Evolutionary conservation across 2,329 filamentous ascomycete genomes (phyloP).

Genomic region (Plenodomus biglobosus): DNA sequence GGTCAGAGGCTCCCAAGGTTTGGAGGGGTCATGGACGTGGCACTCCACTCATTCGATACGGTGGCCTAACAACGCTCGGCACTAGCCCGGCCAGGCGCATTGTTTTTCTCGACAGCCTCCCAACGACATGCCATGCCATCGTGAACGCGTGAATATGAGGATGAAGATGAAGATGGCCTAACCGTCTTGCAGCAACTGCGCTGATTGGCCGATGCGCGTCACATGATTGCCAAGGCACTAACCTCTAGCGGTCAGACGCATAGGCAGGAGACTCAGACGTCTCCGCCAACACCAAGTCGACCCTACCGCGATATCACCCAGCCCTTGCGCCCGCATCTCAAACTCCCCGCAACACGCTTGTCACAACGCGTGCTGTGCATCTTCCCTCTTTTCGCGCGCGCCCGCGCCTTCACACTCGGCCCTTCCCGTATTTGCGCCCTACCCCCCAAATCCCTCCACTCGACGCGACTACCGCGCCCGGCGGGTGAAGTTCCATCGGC

Average conservation of each 20-base stretch:
- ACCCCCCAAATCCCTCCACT: conserved; percentile 27
- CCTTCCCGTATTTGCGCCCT: conserved; percentile 32
- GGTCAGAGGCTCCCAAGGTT: conserved; percentile 8
- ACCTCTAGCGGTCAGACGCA: conserved; percentile 14
- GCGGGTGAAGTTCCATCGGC: conserved; percentile 36
- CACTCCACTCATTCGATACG: conserved; percentile 31
- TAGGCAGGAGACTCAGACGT: conserved; percentile 14
- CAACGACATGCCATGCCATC: conserved; percentile 6
- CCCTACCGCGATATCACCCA: conserved; percentile 35
- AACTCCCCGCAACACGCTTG: conserved; percentile 40
- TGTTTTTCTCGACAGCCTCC: conserved; percentile 10
- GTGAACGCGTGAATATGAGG: conserved; percentile 4
- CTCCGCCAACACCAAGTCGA: conserved; percentile 29
- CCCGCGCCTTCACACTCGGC: conserved; percentile 26
- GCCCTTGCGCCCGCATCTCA: conserved; percentile 39
- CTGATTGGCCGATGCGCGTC: conserved; percentile 11
- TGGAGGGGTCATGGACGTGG: conserved; percentile 24
- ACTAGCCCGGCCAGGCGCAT: conserved; percentile 24
- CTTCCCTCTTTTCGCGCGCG: conserved; percentile 27
- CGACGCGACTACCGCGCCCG: conserved; percentile 36
- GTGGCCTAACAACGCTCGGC: conserved; percentile 24
- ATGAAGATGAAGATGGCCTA: not conserved
- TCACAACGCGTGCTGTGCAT: conserved; percentile 37
- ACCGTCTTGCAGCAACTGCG: not conserved
- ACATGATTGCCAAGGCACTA: conserved; percentile 25